Conservation (phyloP, 2,329 filamentous ascomycete genomes). For the Scedosporium apiospermum region DNA sequence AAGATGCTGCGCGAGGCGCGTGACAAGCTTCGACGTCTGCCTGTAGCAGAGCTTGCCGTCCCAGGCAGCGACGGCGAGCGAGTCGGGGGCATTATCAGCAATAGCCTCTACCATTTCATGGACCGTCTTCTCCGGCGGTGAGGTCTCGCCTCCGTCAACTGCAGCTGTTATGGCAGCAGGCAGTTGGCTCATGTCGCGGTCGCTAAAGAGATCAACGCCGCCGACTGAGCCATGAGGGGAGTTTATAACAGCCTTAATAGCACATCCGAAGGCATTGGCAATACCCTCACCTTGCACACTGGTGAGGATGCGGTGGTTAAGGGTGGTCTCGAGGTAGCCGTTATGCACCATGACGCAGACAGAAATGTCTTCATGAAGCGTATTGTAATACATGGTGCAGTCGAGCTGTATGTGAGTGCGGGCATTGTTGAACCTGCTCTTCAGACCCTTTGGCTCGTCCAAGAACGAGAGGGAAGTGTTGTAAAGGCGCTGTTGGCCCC, state of each 20-base stretch:
- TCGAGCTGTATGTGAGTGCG: slow-evolving; percentile 20
- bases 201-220: slow-evolving; percentile 43
- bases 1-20: slow-evolving; percentile 34
- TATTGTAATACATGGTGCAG: slow-evolving; percentile 27
- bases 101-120: slow-evolving; percentile 35
- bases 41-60: slow-evolving; percentile 34
- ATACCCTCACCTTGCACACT: slow-evolving; percentile 35
- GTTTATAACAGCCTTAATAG: slow-evolving; percentile 36
- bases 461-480: slow-evolving; percentile 42
- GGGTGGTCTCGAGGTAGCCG: slow-evolving; percentile 30
- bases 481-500: slow-evolving; percentile 32
- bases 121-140: slow-evolving; percentile 30
- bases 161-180: slow-evolving; percentile 12
- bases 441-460: slow-evolving; percentile 26
- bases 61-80: slow-evolving; percentile 32
- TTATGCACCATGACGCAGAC: slow-evolving; percentile 32
- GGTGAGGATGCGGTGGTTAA: slow-evolving; percentile 34
- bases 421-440: slow-evolving; percentile 21
- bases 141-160: slow-evolving; percentile 19
- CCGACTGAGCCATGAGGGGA: slow-evolving; percentile 30
- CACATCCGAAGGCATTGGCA: slow-evolving; percentile 41
- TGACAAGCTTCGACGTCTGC: slow-evolving; percentile 27
- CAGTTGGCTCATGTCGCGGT: slow-evolving; percentile 45
- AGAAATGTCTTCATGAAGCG: slow-evolving; percentile 36
- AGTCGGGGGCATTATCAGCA: slow-evolving; percentile 26